phyloP scores from a whole-genome alignment of 108 stramenopile genomes.

The Licmophora abbreviata region DNA sequence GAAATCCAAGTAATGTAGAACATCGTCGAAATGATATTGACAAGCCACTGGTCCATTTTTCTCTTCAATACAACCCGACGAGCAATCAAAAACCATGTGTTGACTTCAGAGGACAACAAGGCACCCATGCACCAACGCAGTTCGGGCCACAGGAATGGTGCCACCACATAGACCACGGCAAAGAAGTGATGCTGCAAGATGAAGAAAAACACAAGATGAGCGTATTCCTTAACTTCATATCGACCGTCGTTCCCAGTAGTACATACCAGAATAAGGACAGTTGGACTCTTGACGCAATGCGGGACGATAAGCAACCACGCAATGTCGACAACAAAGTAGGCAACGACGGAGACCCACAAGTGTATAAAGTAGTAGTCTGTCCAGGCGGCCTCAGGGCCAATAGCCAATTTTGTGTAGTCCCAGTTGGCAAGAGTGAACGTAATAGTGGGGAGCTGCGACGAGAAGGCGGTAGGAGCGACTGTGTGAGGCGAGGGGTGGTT shows the following conservation, averaged over 20 bases:
- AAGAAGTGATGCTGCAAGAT: constrained; percentile 46
- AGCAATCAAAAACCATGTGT: constrained; percentile 55
- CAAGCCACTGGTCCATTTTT: constrained; percentile 31
- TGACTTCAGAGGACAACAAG: constrained; percentile 38
- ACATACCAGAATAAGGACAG: constrained; percentile 54
- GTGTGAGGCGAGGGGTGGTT: no score
- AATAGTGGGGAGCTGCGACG: no score
- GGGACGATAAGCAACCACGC: constrained; percentile 55
- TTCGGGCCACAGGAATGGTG: constrained; percentile 22
- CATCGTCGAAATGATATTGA: constrained; percentile 35
- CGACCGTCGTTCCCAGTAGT: no score
- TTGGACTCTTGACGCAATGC: constrained; percentile 54
- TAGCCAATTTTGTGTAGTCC: constrained; percentile 64
- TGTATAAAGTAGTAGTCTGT: constrained; percentile 29
- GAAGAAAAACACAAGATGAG: no score
- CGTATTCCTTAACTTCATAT: no score
- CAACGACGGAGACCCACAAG: constrained; percentile 18
- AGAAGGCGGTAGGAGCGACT: no score
- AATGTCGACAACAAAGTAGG: constrained; percentile 62
- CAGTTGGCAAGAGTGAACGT: constrained; percentile 79
- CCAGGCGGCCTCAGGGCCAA: constrained; percentile 16
- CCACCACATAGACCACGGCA: constrained; percentile 29
- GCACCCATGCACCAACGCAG: constrained; percentile 44
- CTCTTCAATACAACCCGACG: constrained; percentile 45
- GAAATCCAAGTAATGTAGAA: constrained; percentile 45